Conservation (phyloP, 106 monocot species). For the Dioscorea alata region DNA sequence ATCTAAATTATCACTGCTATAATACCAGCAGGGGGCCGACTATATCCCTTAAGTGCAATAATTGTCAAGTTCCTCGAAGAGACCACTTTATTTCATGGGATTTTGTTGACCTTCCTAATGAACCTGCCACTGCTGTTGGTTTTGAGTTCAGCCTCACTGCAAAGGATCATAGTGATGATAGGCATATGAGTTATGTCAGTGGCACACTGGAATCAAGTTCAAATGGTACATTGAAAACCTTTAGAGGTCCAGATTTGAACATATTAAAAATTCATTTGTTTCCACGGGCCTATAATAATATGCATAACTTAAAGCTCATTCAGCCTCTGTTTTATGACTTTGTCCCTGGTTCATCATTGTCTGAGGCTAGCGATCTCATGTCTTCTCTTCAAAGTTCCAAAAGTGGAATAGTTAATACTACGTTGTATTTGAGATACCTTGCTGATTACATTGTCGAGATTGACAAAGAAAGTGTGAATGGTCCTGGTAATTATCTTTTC, state of each 20-base stretch:
- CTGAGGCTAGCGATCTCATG: constrained; percentile 42
- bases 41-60: constrained; percentile 62
- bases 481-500: constrained; percentile 41
- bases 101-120: constrained; percentile 76
- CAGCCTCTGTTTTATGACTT: constrained; percentile 87
- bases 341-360: constrained; percentile 66
- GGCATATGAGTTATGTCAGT: constrained; percentile 62
- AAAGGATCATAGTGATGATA: constrained; percentile 52
- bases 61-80: constrained; percentile 55
- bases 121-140: constrained; percentile 77
- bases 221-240: constrained; percentile 51
- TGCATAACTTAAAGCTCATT: constrained; percentile 55
- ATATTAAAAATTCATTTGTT: constrained; percentile 82
- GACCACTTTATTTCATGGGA: constrained; percentile 85
- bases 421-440: constrained; percentile 69
- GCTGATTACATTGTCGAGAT: constrained; percentile 94
- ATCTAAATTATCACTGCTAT: constrained; percentile 46
- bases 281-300: constrained; percentile 55
- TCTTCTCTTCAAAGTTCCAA: constrained; percentile 61
- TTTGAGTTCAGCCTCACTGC: constrained; percentile 85
- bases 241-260: constrained; percentile 72
- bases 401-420: constrained; percentile 71
- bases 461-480: constrained; percentile 51
- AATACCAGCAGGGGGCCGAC: constrained; percentile 79
- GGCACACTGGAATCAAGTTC: constrained; percentile 51